Evolutionary conservation across 345 rosid species (phyloP), one percentile per base, ranked within the genome.

Genomic region (Populus simonii): DNA sequence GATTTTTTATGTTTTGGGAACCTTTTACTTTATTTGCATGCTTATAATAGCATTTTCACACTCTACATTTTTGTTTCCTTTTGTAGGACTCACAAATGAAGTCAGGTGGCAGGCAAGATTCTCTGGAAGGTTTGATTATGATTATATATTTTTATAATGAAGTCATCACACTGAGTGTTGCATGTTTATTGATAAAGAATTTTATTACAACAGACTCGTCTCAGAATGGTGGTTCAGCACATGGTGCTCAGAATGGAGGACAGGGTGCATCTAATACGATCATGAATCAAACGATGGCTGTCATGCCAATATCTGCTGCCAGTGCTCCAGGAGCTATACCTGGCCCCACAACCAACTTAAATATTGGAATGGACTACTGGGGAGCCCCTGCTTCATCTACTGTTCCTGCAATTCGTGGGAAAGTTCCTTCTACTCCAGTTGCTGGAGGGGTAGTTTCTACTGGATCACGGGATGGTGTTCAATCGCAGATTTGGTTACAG

Each of bases 361-460:
- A 96, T 80, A 92, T 96, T 85, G 99, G 99, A 77, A 96, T 93
- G 99, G 99, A 96, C 68, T 96, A 90, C 63, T 96, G 99, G 99
- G 97, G 97, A 66, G 85, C 92, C 70, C 91, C 94, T 75, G 85
- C 92, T 76, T 81, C 94, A 74, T 57, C 91, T 33, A 75, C 74
- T 74, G 82, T 90, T 33, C 91, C 97, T 73, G 91, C 88, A 70
- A 80, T 93, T 74, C 90, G 83, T 41, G 96, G 93, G 65, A 90
- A 93, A 80, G 93, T 87, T 81, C 87, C 98, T 79, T 82, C 92
- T 66, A 55, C 92, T 81, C 85, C 92, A 38, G 93, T 89, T 75
- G 81, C 94, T 20, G 96, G 94, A 79, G 93, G 89, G 57, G 78
- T 86, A 33, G 93, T 82, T 74, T 71, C 92, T 76, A 66, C 91